Base-by-base conservation (phyloP, 306 rosid species). In the Vicia sativa region DNA sequence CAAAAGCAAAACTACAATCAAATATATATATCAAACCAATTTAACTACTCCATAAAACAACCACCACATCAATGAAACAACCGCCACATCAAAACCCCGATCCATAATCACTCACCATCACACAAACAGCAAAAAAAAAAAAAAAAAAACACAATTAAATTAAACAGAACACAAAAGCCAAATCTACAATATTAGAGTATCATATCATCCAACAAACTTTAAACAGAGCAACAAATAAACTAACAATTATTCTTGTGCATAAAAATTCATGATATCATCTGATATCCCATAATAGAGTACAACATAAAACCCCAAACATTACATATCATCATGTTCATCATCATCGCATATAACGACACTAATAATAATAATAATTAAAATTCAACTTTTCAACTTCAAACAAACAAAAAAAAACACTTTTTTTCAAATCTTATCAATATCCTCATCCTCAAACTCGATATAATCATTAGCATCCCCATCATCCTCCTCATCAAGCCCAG, bases 391-490 rank as follows among this genome's bases (percentile, higher is more conserved):
- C 1, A 34, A 34, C 38, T 34, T 34, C 9, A 34, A 13, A 12
- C 15, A 12, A 13, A 43, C 5, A 42, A 1, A 43, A 43, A 43
- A 13, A 43, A 42, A 5, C 5, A 38, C 11, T 38, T 12, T 11
- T 42, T 42, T 43, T 43, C 56, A 59, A 59, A 59, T 59, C 5
- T 37, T 60, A 60, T 60, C 65, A 37, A 60, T 60, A 60, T 60
- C 65, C 14, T 60, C 65, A 37, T 60, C 65, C 14, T 60, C 65
- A 16, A 60, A 60, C 15, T 60, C 29, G 3, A 60, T 37, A n/a
- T 35, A 60, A 37, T 60, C 65, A 60, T 60, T 60, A 60, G 15
- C 65, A 60, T 41, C 39, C 10, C 14, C 65, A 2, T 11, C 65
- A 18, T 37, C 65, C 9, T 37, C 65, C 7, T 60, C 46, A 16